Conservation (phyloP, 805 yeast genomes). For the Debaryomyces maramus region DNA sequence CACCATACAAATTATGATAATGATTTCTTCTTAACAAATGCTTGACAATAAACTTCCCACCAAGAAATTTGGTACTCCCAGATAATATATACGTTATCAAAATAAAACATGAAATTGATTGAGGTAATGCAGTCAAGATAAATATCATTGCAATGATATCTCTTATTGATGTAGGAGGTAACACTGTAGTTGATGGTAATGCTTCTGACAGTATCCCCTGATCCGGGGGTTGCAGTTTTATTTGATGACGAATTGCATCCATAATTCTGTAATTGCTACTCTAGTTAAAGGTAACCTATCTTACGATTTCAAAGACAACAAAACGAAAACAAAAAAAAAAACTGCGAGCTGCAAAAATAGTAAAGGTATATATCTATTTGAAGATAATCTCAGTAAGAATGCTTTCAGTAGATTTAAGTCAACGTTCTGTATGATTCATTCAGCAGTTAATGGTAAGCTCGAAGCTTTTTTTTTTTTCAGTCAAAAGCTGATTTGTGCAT, state of each 20-base stretch:
- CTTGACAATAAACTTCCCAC: conserved; percentile 26
- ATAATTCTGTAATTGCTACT: neutral
- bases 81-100: conserved; percentile 17
- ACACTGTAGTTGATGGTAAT: conserved; percentile 2
- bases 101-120: conserved; percentile 21
- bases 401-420: too few species aligned
- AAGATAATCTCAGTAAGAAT: too few species aligned
- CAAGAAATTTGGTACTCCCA: conserved; percentile 21
- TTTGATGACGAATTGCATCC: conserved; percentile 3
- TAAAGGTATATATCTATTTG: too few species aligned
- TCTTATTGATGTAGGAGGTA: conserved; percentile 27
- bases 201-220: neutral
- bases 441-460: too few species aligned
- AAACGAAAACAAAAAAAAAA: neutral
- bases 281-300: neutral
- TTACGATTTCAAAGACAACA: neutral
- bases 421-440: too few species aligned
- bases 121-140: conserved; percentile 30
- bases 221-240: neutral
- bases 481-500: neutral
- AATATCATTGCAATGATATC: conserved; percentile 35
- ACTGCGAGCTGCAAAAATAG: too few species aligned
- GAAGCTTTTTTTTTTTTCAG: neutral
- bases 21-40: conserved; percentile 4
- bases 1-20: conserved; percentile 5